A percentile compares a stretch with the other conserved stretches of the same genome.
phyloP scores from a whole-genome alignment of 805 yeast species.

The Monosporozyma siamensis region DNA sequence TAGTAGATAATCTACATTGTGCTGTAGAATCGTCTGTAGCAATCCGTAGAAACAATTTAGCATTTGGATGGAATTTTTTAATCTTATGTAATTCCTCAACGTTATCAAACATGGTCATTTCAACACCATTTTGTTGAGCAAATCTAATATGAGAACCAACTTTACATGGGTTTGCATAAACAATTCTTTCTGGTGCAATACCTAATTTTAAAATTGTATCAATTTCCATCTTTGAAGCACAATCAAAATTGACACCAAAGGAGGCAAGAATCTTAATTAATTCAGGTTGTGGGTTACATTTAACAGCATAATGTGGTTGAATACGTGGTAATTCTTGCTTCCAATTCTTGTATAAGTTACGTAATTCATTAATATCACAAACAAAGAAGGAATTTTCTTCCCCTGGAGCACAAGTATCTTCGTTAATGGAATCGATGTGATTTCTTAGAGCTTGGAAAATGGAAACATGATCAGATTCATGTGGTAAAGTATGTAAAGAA shows the following conservation, averaged over 20 bases:
- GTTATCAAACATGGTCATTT: conserved; percentile 83
- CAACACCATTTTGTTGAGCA: conserved; percentile 49
- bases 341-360: conserved; percentile 60
- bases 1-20: conserved; percentile 75
- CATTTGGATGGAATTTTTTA: conserved; percentile 54
- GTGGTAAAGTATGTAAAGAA: conserved; percentile 15
- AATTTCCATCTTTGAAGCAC: conserved; percentile 86
- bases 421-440: conserved; percentile 40
- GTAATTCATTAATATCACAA: conserved; percentile 71
- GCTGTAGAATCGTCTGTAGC: conserved; percentile 85
- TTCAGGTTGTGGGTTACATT: conserved; percentile 70
- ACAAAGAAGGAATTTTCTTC: conserved; percentile 83
- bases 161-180: conserved; percentile 93
- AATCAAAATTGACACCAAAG: conserved; percentile 76
- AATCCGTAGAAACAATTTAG: conserved; percentile 67
- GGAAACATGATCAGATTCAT: conserved; percentile 25
- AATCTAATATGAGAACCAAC: conserved; percentile 70
- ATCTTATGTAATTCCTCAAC: conserved; percentile 74
- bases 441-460: conserved; percentile 34
- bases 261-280: conserved; percentile 49
- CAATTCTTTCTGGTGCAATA: conserved; percentile 53
- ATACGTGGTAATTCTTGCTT: conserved; percentile 54
- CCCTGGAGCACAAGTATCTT: conserved; percentile 56
- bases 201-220: conserved; percentile 54
- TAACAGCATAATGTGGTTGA: conserved; percentile 87